These are phyloP conservation scores for Talaromyces atroroseus DNA, from an alignment of 2,329 filamentous ascomycete genomes.

Conservation along the genomic window DNA sequence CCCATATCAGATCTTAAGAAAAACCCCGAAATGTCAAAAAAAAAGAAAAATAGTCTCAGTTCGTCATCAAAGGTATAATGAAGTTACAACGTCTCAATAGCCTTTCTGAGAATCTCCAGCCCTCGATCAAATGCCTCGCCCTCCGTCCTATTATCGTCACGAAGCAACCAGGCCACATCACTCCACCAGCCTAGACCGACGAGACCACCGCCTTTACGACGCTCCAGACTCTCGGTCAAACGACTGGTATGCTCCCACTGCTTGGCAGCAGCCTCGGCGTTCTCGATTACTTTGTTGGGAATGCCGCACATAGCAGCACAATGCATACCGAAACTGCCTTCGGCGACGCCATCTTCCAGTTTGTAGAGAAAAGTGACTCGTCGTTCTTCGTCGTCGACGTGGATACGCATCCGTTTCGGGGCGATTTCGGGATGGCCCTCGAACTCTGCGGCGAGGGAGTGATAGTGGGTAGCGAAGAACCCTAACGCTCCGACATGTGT, in stretches of 20 bases:
- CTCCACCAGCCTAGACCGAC: slow-evolving; percentile 82
- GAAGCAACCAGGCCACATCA: slow-evolving; percentile 74
- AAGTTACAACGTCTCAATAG: slow-evolving; percentile 42
- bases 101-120: slow-evolving; percentile 53
- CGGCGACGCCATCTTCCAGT: slow-evolving; percentile 85
- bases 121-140: slow-evolving; percentile 44
- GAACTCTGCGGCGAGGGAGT: slow-evolving; percentile 88
- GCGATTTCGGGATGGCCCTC: slow-evolving; percentile 80
- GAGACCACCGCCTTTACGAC: slow-evolving; percentile 70
- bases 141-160: slow-evolving; percentile 33
- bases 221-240: slow-evolving; percentile 81
- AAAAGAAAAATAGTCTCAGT: background rate
- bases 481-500: slow-evolving; percentile 89
- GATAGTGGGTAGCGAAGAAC: slow-evolving; percentile 98
- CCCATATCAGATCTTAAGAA: background rate
- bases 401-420: slow-evolving; percentile 86
- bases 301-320: slow-evolving; percentile 98
- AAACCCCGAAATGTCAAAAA: background rate
- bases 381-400: slow-evolving; percentile 76
- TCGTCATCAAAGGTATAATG: background rate
- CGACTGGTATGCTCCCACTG: slow-evolving; percentile 95
- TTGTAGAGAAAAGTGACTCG: slow-evolving; percentile 97
- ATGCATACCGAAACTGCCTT: slow-evolving; percentile 98
- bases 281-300: slow-evolving; percentile 70
- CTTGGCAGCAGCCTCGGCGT: slow-evolving; percentile 79